These are phyloP conservation scores for Cerioporus squamosus DNA, from an alignment of 1,284 basidiomycete species.

Conservation along the genomic window DNA sequence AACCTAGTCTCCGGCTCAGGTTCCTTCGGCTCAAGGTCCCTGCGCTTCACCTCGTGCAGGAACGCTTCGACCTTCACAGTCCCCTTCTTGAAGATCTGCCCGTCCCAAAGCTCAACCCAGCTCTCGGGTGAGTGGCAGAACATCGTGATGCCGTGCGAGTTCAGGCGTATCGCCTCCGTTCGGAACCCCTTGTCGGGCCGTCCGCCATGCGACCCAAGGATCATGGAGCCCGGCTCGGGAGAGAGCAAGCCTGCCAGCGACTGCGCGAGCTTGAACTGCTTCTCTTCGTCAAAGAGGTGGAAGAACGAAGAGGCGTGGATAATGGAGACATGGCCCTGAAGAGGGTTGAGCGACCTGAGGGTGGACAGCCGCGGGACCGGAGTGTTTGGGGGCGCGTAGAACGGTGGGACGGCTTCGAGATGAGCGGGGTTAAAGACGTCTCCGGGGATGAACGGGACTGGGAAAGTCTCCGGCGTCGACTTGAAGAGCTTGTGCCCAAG, in stretches of 20 bases:
- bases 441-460: conserved; percentile 49
- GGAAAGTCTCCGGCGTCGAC: conserved; percentile 42
- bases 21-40: neutral
- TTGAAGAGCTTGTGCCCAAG: conserved; percentile 40
- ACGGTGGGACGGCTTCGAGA: conserved; percentile 36
- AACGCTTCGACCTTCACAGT: conserved; percentile 40
- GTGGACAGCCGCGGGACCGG: conserved; percentile 33
- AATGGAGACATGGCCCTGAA: conserved; percentile 48
- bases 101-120: conserved; percentile 49
- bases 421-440: conserved; percentile 46
- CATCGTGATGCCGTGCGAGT: conserved; percentile 7
- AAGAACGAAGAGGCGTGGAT: conserved; percentile 55
- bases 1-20: conserved; percentile 10
- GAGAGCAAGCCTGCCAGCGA: conserved; percentile 45
- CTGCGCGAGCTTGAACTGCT: conserved; percentile 45
- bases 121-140: conserved; percentile 42
- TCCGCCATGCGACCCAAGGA: conserved; percentile 39
- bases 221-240: conserved; percentile 39
- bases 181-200: conserved; percentile 29
- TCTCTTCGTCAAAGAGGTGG: conserved; percentile 52
- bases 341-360: conserved; percentile 45
- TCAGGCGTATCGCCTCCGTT: conserved; percentile 2
- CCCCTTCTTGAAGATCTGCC: conserved; percentile 42
- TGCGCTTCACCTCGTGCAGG: neutral
- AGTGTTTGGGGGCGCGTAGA: conserved; percentile 27